phyloP scores from a whole-genome alignment of 2,329 filamentous ascomycete genomes.

The Neospermospora avenae region DNA sequence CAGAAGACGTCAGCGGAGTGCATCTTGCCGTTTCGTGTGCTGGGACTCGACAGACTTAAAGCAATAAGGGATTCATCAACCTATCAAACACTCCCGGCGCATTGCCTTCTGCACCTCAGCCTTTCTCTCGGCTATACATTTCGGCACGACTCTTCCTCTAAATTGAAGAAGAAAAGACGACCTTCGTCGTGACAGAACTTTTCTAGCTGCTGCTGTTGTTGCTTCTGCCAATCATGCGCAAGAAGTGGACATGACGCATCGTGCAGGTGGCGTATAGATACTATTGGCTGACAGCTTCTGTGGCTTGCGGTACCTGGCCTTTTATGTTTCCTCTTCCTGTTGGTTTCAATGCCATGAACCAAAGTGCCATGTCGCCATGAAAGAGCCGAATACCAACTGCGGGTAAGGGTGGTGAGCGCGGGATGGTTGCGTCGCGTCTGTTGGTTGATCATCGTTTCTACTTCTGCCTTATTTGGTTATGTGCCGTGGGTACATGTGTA shows the following conservation, averaged over 20 bases:
- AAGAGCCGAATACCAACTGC: not conserved
- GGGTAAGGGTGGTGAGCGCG: not conserved
- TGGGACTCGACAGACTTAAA: too few relatives aligned
- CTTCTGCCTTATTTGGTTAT: not conserved
- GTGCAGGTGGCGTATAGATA: not conserved
- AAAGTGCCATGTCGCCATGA: not conserved
- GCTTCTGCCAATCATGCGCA: not conserved
- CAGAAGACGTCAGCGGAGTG: too few relatives aligned
- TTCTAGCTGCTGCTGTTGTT: not conserved
- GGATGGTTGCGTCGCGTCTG: not conserved
- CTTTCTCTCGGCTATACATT: too few relatives aligned
- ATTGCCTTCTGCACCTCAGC: too few relatives aligned
- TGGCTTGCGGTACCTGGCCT: not conserved
- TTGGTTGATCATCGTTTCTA: not conserved
- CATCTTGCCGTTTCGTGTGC: too few relatives aligned
- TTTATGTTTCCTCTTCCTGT: not conserved
- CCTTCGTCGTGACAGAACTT: not conserved
- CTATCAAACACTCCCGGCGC: too few relatives aligned
- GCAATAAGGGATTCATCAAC: too few relatives aligned
- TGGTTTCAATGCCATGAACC: not conserved
- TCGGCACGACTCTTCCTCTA: too few relatives aligned
- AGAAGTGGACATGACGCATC: not conserved
- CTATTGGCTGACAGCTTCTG: not conserved
- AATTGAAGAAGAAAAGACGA: not conserved
- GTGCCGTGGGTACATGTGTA: not conserved